A percentile compares a stretch with the other conserved stretches of the same genome.
phyloP scores from a whole-genome alignment of 208 protist genomes.

The Acanthamoeba lenticulata region DNA sequence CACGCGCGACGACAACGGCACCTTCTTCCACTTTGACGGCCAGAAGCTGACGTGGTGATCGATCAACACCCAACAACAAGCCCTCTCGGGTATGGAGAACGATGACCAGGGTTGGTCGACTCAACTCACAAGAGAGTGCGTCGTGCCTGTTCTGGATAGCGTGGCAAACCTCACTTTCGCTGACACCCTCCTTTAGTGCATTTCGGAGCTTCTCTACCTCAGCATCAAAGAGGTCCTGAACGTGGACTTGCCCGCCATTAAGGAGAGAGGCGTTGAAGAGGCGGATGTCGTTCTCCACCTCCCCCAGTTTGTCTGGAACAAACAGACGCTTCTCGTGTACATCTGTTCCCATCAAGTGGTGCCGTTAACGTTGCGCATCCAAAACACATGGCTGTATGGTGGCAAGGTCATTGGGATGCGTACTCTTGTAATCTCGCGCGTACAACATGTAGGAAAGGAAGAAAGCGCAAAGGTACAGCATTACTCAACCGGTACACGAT shows the following conservation, averaged over 20 bases:
- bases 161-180: not conserved
- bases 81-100: too few species aligned
- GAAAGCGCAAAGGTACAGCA: not conserved
- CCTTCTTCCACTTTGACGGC: conserved; percentile 2
- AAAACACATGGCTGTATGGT: not conserved
- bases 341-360: not conserved
- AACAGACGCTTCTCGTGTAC: conserved; percentile 6
- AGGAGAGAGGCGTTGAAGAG: conserved; percentile 65
- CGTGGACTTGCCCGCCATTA: conserved; percentile 33
- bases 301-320: not conserved
- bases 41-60: not conserved
- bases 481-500: not conserved
- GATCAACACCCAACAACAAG: too few species aligned
- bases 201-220: not conserved
- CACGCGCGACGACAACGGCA: not conserved
- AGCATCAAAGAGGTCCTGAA: not conserved
- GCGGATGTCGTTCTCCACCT: conserved; percentile 10
- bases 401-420: not conserved
- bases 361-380: not conserved
- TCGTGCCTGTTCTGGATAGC: not conserved
- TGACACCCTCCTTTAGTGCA: not conserved
- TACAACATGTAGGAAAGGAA: conserved; percentile 50
- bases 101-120: conserved; percentile 49
- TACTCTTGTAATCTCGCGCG: not conserved
- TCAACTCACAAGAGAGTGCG: conserved; percentile 1